Conservation (phyloP, 2,329 filamentous ascomycete species). For the Arthroderma sp. region DNA sequence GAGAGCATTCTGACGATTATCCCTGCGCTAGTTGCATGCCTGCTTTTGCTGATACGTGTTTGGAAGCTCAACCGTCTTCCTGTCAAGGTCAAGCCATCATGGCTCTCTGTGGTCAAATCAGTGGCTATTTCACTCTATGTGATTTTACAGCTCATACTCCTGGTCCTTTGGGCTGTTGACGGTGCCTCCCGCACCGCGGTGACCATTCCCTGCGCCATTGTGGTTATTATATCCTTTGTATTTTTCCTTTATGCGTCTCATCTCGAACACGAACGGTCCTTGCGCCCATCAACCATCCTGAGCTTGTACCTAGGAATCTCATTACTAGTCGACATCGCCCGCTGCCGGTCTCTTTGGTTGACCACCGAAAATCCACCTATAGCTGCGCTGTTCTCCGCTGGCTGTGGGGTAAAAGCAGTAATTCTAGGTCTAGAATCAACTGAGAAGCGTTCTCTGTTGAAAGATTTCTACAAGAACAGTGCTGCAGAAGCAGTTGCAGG, state of each 20-base stretch:
- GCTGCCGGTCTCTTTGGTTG: constrained; percentile 22
- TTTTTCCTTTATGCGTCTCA: neutral
- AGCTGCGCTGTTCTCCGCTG: neutral
- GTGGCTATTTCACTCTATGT: neutral
- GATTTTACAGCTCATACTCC: neutral
- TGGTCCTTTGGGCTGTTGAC: too few relatives aligned
- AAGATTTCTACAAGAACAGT: too few relatives aligned
- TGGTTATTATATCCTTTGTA: too few relatives aligned
- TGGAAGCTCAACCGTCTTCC: neutral
- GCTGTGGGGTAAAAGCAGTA: neutral
- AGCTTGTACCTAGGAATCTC: constrained; percentile 32
- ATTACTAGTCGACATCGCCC: constrained; percentile 30
- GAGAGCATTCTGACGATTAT: constrained; percentile 17
- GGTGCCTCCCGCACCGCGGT: too few relatives aligned
- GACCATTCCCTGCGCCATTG: too few relatives aligned
- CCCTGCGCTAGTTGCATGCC: neutral
- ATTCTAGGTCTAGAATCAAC: neutral
- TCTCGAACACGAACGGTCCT: constrained; percentile 28
- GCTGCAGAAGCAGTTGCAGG: neutral
- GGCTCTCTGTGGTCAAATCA: neutral
- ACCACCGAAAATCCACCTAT: neutral
- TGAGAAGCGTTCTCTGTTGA: neutral
- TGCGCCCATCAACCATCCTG: constrained; percentile 33
- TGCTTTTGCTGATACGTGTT: constrained; percentile 10
- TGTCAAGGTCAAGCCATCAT: neutral